Evolutionary conservation across 1,284 basidiomycete species (phyloP).

Genomic region (Ceratobasidium sp.): DNA sequence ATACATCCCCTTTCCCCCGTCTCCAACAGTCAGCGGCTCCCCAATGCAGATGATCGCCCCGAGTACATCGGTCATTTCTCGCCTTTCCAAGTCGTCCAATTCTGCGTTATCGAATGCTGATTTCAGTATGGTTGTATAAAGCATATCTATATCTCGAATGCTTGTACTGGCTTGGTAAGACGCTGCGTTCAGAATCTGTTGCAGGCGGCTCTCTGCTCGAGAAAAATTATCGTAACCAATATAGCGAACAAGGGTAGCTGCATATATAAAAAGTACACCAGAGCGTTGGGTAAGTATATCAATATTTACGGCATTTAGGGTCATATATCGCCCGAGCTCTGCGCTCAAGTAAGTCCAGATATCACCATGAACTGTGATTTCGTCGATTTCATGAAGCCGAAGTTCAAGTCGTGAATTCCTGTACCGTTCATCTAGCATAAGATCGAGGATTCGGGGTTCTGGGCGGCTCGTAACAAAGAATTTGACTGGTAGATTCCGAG

Average conservation of each 20-base stretch:
- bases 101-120: neutral
- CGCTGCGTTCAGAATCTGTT: neutral
- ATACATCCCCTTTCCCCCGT: no score
- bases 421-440: neutral
- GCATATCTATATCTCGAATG: neutral
- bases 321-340: neutral
- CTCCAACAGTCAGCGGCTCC: neutral
- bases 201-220: neutral
- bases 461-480: neutral
- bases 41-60: neutral
- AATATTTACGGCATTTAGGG: neutral
- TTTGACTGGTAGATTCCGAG: neutral
- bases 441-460: neutral
- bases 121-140: neutral
- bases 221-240: neutral
- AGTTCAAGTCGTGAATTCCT: neutral
- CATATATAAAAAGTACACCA: conserved; percentile 9
- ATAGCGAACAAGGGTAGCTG: conserved; percentile 22
- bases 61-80: neutral
- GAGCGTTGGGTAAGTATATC: neutral
- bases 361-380: conserved; percentile 21
- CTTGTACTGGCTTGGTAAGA: neutral
- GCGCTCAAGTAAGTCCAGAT: conserved; percentile 28
- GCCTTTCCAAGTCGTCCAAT: neutral
- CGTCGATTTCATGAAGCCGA: conserved; percentile 35